Evolutionary conservation across 345 rosid genomes (phyloP).

Genomic region (Trapa bicornis): DNA sequence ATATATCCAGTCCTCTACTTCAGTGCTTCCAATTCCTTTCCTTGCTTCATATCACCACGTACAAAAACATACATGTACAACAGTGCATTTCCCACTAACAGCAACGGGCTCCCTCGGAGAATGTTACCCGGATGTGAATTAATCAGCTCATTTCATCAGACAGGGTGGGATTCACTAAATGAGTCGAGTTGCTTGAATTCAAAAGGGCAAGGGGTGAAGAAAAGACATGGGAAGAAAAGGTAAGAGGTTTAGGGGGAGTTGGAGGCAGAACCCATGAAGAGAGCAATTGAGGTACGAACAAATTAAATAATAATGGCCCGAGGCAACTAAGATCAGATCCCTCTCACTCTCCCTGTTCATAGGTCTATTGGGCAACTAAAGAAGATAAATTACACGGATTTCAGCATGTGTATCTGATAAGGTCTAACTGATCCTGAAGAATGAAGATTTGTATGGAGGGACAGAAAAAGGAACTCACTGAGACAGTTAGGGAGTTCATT

Average conservation of each 20-base stretch:
- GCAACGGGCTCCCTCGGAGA: slow-evolving; percentile 21
- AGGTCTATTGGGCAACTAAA: slow-evolving; percentile 19
- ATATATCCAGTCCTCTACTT: no score
- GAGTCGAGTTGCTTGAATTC: slow-evolving; percentile 32
- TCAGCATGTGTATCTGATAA: slow-evolving; percentile 35
- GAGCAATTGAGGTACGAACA: slow-evolving; percentile 51
- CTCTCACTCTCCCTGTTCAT: slow-evolving; percentile 25
- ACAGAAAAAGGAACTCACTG: slow-evolving; percentile 15
- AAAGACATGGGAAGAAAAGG: neutral
- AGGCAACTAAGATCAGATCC: slow-evolving; percentile 33
- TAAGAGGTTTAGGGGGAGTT: neutral
- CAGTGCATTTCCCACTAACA: slow-evolving; percentile 24
- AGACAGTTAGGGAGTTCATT: slow-evolving; percentile 10
- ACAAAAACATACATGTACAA: slow-evolving; percentile 31
- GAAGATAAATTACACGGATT: slow-evolving; percentile 18
- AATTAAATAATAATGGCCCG: slow-evolving; percentile 36
- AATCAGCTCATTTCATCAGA: slow-evolving; percentile 20
- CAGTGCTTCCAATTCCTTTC: slow-evolving; percentile 8
- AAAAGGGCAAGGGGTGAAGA: slow-evolving; percentile 7
- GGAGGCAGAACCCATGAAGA: slow-evolving; percentile 22
- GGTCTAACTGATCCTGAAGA: slow-evolving; percentile 18
- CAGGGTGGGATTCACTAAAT: slow-evolving; percentile 19
- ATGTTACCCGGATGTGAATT: slow-evolving; percentile 15
- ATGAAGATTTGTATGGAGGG: slow-evolving; percentile 11
- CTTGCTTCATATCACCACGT: slow-evolving; percentile 29